Evolutionary conservation across 495 filamentous ascomycete species (phyloP).

Genomic region (Annulohypoxylon bovei): DNA sequence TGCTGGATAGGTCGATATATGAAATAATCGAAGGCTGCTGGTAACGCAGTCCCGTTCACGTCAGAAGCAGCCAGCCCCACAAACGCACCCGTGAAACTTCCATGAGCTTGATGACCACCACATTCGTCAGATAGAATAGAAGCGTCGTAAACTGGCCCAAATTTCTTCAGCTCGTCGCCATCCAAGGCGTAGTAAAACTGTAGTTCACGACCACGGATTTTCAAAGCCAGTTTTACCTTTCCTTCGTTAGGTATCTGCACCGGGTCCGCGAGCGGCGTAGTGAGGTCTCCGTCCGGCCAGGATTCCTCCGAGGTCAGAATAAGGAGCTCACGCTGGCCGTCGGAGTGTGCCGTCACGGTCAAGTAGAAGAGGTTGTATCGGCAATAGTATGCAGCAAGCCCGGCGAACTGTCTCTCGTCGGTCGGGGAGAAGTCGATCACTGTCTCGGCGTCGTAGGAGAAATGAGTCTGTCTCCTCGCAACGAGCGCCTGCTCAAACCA

Average conservation of each 20-base stretch:
- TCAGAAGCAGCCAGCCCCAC: slow-evolving; percentile 65
- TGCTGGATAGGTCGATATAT: slow-evolving; percentile 59
- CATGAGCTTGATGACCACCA: slow-evolving; percentile 63
- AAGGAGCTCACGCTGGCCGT: slow-evolving; percentile 63
- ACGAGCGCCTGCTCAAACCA: slow-evolving; percentile 68
- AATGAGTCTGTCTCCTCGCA: slow-evolving; percentile 63
- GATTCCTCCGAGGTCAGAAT: slow-evolving; percentile 62
- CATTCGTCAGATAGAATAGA: slow-evolving; percentile 66
- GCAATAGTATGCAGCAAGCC: slow-evolving; percentile 66
- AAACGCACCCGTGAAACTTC: slow-evolving; percentile 68
- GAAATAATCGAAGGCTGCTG: slow-evolving; percentile 62
- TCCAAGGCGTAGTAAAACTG: slow-evolving; percentile 63
- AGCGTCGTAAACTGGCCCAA: slow-evolving; percentile 63
- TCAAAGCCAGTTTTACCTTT: slow-evolving; percentile 59
- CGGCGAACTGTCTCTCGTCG: slow-evolving; percentile 66
- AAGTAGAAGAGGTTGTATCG: slow-evolving; percentile 69
- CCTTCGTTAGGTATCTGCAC: slow-evolving; percentile 60
- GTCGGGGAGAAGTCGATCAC: slow-evolving; percentile 60
- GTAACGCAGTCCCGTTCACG: slow-evolving; percentile 58
- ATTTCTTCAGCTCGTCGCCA: slow-evolving; percentile 56
- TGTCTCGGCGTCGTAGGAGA: slow-evolving; percentile 66
- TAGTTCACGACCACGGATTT: slow-evolving; percentile 56
- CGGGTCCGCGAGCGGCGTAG: slow-evolving; percentile 46
- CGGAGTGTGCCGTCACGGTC: slow-evolving; percentile 62
- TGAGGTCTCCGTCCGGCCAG: slow-evolving; percentile 59